phyloP scores from a whole-genome alignment of 768 basidiomycete genomes.

The Hebeloma cylindrosporum region DNA sequence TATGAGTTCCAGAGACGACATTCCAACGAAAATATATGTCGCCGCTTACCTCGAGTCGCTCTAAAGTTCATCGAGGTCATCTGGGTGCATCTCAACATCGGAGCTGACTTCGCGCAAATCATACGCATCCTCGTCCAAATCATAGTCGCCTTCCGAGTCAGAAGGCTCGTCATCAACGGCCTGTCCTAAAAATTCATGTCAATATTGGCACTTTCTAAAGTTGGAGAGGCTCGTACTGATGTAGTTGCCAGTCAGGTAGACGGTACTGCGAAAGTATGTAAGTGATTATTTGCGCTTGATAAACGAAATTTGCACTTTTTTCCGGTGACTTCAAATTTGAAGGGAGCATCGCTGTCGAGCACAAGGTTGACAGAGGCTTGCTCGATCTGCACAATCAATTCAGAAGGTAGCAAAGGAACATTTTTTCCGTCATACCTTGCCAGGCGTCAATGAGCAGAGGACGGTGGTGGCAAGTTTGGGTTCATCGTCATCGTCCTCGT shows the following conservation, averaged over 20 bases:
- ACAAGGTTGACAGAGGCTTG: conserved; percentile 71
- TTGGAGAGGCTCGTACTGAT: conserved; percentile 49
- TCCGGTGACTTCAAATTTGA: conserved; percentile 69
- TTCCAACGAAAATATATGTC: background rate
- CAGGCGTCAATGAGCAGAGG: conserved; percentile 78
- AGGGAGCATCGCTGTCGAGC: conserved; percentile 64
- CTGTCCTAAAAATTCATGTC: conserved; percentile 48
- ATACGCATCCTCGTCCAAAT: conserved; percentile 57
- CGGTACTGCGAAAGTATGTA: conserved; percentile 43
- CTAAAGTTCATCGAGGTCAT: conserved; percentile 57
- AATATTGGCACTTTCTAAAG: background rate
- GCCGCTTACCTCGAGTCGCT: conserved; percentile 53
- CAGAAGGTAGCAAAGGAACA: conserved; percentile 3
- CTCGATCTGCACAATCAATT: conserved; percentile 64
- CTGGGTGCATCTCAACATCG: conserved; percentile 75
- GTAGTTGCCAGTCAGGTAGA: conserved; percentile 85
- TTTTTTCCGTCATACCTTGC: conserved; percentile 56
- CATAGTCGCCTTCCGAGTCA: conserved; percentile 42
- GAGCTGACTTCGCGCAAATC: conserved; percentile 77
- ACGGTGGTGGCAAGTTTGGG: conserved; percentile 46
- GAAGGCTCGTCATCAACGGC: conserved; percentile 47
- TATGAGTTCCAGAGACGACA: background rate
- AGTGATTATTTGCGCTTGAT: conserved; percentile 2
- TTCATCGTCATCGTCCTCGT: conserved; percentile 36
- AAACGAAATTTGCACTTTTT: conserved; percentile 61